Evolutionary conservation across 2,329 filamentous ascomycete species (phyloP), one percentile per base, ranked within the genome.

Genomic region (Colletotrichum tamarilloi): DNA sequence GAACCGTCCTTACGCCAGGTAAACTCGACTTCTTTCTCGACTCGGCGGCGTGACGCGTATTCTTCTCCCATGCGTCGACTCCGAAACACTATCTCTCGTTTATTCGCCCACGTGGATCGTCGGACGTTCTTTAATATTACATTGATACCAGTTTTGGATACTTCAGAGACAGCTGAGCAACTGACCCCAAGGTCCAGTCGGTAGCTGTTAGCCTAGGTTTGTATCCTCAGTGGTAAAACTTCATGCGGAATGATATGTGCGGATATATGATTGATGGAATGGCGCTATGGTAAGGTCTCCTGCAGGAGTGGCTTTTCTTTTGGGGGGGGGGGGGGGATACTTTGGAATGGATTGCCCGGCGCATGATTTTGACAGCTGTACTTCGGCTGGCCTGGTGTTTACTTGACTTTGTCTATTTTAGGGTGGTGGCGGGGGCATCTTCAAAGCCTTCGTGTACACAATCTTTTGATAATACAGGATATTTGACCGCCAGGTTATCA

Each of bases 1-100:
- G 95, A 99, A 99, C 81, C 92, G 94, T 78, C 97, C 97, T 19
- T 98, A 98, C 83, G 92, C 94, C 22, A 87, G 93, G 82, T 94
- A 78, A 83, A 42, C 28, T 30, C 8, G 26, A n/a, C 30, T 35
- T 30, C 22, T 52, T 46, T 19, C 30, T 22, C 26, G 8, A 49
- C 11, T 22, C 35, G 38, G 35, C 35, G 35, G 35, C 58, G 26
- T 16, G 9, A 52, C 28, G 49, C 30, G 28, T 26, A 49, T 32
- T 14, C 46, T n/a, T n/a, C n/a, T n/a, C 16, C 35, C 32, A 11
- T 28, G 32, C n/a, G 12, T n/a, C 35, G 46, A 28, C 28, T 42
- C 30, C 16, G 32, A 9, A 28, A 35, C n/a, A 11, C 8, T 35
- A 30, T 24, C 46, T 55, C 24, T 42, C 46, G 53, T 55, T 24